Percentiles rank a stretch among this genome's conserved stretches.
These are phyloP conservation scores for Sinapis alba DNA, from an alignment of 441 rosid species.

Conservation along the genomic window DNA sequence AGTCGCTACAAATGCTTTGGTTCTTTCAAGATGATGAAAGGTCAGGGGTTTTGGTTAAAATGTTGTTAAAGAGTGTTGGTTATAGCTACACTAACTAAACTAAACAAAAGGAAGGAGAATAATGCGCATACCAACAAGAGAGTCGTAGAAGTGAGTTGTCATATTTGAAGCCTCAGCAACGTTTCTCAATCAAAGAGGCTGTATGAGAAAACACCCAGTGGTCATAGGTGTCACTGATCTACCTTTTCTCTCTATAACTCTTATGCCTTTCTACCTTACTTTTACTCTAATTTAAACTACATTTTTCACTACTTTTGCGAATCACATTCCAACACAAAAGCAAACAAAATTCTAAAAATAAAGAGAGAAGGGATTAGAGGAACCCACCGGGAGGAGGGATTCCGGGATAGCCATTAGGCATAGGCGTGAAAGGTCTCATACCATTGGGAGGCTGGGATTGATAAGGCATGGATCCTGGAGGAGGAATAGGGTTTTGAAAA, in stretches of 20 bases:
- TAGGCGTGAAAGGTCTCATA: slow-evolving; percentile 59
- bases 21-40: too few relatives aligned
- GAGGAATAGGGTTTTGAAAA: slow-evolving; percentile 53
- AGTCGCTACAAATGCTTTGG: slow-evolving; percentile 80
- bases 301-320: too few relatives aligned
- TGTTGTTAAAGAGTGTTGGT: too few relatives aligned
- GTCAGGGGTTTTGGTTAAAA: slow-evolving; percentile 14
- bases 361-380: slow-evolving; percentile 40
- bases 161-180: slow-evolving; percentile 89
- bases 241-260: too few relatives aligned
- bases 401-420: slow-evolving; percentile 75
- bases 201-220: slow-evolving; percentile 84
- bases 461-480: slow-evolving; percentile 46
- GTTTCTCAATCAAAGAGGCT: slow-evolving; percentile 85
- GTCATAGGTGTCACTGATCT: slow-evolving; percentile 76
- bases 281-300: too few relatives aligned
- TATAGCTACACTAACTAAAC: slow-evolving; percentile 24
- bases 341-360: too few relatives aligned
- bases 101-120: slow-evolving; percentile 34
- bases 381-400: slow-evolving; percentile 90
- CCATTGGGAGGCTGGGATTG: slow-evolving; percentile 53
- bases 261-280: too few relatives aligned
- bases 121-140: slow-evolving; percentile 83
- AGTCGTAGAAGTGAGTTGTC: slow-evolving; percentile 82
- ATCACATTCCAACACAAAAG: too few relatives aligned